Conservation (phyloP, 176 grass and related monocot genomes). For the Paspalum vaginatum region DNA sequence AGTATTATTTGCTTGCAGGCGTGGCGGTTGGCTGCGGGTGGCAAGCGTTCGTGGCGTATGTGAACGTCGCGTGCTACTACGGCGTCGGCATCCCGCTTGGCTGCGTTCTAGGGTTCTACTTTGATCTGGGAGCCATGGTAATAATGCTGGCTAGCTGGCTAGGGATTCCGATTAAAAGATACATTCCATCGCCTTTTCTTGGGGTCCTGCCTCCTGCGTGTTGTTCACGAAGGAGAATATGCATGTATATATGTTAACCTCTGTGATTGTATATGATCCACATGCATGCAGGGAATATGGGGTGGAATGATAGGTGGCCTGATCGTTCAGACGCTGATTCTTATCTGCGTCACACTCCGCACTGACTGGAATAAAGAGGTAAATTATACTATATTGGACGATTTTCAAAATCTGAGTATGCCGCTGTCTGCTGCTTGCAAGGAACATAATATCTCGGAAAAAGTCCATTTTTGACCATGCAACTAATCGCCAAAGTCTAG, state of each 20-base stretch:
- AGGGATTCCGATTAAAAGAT: too few species aligned
- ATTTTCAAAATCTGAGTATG: too few species aligned
- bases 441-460: too few species aligned
- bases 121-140: constrained; percentile 59
- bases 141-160: not conserved
- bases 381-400: too few species aligned
- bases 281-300: constrained; percentile 36
- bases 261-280: not conserved
- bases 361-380: constrained; percentile 47
- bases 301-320: constrained; percentile 40
- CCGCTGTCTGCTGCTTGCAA: too few species aligned
- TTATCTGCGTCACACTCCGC: constrained; percentile 8
- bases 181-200: too few species aligned
- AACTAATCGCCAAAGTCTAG: too few species aligned
- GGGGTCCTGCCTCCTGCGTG: not conserved
- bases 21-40: constrained; percentile 74
- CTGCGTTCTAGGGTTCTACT: constrained; percentile 57
- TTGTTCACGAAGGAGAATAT: not conserved
- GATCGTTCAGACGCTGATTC: constrained; percentile 19
- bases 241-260: too few species aligned
- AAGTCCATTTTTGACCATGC: too few species aligned
- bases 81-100: constrained; percentile 57
- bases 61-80: constrained; percentile 74
- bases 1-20: constrained; percentile 25
- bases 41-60: constrained; percentile 73